Base-by-base conservation (phyloP, 495 filamentous ascomycete species). In the Aspergillus panamensis region DNA sequence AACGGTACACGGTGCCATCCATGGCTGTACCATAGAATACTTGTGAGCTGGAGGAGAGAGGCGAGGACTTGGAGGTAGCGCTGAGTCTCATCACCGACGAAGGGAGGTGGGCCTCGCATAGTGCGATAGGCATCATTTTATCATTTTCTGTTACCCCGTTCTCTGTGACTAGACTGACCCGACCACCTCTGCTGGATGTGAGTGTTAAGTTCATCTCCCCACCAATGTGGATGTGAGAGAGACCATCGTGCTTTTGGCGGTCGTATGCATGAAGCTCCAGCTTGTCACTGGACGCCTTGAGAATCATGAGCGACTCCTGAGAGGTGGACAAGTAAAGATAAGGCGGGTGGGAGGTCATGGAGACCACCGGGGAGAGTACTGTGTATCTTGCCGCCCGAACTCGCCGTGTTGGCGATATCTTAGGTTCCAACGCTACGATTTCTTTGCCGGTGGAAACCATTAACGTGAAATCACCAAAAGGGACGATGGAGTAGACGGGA, bases 1-100 rank as follows among this genome's bases (percentile, higher is more conserved):
- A 81, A 30, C 84, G 80, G 53, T 80, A 78, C 14, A 91, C 60
- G 0, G 85, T 80, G 4, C 89, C 89, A 63, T 88, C 82, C 21
- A 87, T 79, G 29, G 80, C 81, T 8, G 84, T 75, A 1, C 88
- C 89, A 33, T 91, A 76, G 13, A 74, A 53, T 0, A 64, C 50
- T 6, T 40, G 47, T 6, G 59, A 61, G 19, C 42, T n/a, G 17
- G 55, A 30, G 9, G 60, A 61, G 17, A 65, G 21, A 19, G 61
- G 33, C 8, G 63, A 61, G 3, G 25, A 48, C 45, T 57, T 64
- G 29, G 43, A 58, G 6, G 63, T 61, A 8, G 58, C 25, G 30
- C 56, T 61, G 20, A 77, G 68, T 48, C 62, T 69, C 33, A 66
- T 61, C 8, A 75, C 55, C 1, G 74, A 77, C 0, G 69, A 61